A percentile compares a stretch with the other conserved stretches of the same genome.
Conservation (phyloP, 768 basidiomycete species). For the Tulasnella sp. region DNA sequence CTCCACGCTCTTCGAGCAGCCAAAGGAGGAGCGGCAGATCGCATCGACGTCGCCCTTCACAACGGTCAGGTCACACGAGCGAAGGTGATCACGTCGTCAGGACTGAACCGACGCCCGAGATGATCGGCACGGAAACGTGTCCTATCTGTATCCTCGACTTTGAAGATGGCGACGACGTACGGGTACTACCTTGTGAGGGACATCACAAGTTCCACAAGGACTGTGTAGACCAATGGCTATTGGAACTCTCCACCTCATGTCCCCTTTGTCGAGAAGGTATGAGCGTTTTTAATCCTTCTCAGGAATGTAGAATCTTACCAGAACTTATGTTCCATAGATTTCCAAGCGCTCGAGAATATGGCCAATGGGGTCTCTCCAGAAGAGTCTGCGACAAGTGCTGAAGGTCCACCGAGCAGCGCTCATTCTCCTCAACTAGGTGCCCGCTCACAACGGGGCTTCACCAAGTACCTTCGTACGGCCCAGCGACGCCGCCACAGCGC, state of each 20-base stretch:
- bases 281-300: conserved; percentile 15
- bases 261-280: conserved; percentile 85
- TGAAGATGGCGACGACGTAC: conserved; percentile 83
- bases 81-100: conserved; percentile 37
- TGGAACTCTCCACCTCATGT: conserved; percentile 82
- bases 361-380: conserved; percentile 9
- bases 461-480: conserved; percentile 7
- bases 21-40: no score
- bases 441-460: neutral
- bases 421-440: conserved; percentile 3
- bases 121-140: conserved; percentile 75
- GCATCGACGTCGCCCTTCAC: neutral
- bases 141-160: conserved; percentile 94
- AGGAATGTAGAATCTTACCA: neutral
- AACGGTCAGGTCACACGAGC: conserved; percentile 19
- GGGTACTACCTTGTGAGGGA: conserved; percentile 83
- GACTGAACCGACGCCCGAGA: conserved; percentile 32
- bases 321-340: neutral
- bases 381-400: neutral
- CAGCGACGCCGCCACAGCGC: conserved; percentile 1
- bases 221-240: conserved; percentile 89
- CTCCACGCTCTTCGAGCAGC: no score
- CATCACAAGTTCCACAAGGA: conserved; percentile 81
- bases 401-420: neutral
- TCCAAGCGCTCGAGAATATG: conserved; percentile 13